Base-by-base conservation (phyloP, 2,329 filamentous ascomycete species). In the Massarina eburnea region DNA sequence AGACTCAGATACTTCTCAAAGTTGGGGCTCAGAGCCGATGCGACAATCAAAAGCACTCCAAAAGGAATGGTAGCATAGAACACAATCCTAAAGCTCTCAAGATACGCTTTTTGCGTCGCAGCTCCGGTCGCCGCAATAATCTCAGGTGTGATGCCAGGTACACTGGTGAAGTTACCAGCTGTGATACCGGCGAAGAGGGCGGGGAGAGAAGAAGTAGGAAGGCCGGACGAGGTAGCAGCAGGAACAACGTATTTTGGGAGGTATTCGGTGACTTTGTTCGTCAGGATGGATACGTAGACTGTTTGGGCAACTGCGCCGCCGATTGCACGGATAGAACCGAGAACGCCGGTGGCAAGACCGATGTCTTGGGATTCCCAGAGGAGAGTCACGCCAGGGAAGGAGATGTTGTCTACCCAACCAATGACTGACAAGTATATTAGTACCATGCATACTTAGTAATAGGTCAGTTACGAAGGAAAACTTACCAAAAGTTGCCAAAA, bases 71-170 rank as follows among this genome's bases (percentile, higher is more conserved):
- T 59, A 6, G 58, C 54, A 41, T 58, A 61, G 30, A 63, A 59
- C 14, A 63, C 57, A n/a, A 58, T 48, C 21, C 38, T 33, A 30
- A 57, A 57, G 38, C 40, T 47, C 29, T 51, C 47, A 2, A 57
- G 19, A 54, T 78, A 76, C n/a, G 73, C 73, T 9, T 62, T 59
- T 50, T 71, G 68, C 8, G 71, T 49, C 18, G 72, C 70, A 0
- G 49, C 44, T 2, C 51, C 61, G 0, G 74, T 71, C 0, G 70
- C 54, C 1, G 45, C 56, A n/a, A 59, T 55, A 17, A 66, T 57
- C 1, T 55, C 55, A 1, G 53, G 45, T 1, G 59, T 59, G 21
- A 66, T 61, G 3, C 55, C 63, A n/a, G 58, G 57, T 10, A 66
- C 59, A 8, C 43, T 46, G 3, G 50, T 46, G 41, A 66, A 61